Evolutionary conservation across 83 land plant genomes (phyloP).

Genomic region (Diphasiastrum complanatum): DNA sequence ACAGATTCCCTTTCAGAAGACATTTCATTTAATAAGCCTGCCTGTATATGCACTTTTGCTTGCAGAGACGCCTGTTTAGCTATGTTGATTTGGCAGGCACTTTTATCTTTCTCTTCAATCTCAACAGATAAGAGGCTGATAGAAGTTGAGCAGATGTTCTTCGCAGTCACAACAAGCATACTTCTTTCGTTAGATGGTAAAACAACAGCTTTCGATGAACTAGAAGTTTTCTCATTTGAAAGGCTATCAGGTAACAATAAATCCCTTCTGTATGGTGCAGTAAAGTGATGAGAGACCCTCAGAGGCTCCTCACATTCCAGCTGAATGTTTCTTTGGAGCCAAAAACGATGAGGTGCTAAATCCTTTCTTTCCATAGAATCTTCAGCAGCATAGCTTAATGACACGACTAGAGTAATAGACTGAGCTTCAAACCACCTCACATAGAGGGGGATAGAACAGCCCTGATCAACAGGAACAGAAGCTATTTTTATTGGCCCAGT

Average conservation of each 20-base stretch:
- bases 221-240: constrained; percentile 14
- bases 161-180: constrained; percentile 47
- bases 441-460: constrained; percentile 20
- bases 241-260: constrained; percentile 55
- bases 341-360: constrained; percentile 35
- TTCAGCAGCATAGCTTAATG: constrained; percentile 58
- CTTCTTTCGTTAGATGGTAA: constrained; percentile 55
- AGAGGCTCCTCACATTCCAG: constrained; percentile 69
- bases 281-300: constrained; percentile 41
- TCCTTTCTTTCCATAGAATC: background rate
- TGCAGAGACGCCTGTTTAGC: background rate
- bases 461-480: constrained; percentile 3
- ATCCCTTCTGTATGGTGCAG: constrained; percentile 78
- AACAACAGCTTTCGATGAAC: constrained; percentile 33
- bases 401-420: constrained; percentile 59
- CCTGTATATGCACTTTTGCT: background rate
- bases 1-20: too few relatives aligned
- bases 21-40: too few relatives aligned
- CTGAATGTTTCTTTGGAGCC: constrained; percentile 72
- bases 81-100: constrained; percentile 25
- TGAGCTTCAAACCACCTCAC: constrained; percentile 35
- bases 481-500: constrained; percentile 26
- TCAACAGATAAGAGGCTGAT: constrained; percentile 45
- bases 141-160: constrained; percentile 60
- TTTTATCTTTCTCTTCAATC: constrained; percentile 38